A percentile compares a stretch with the other conserved stretches of the same genome.
These are phyloP conservation scores for Jamesozyma rosinii DNA, from an alignment of 805 yeast species.

Conservation along the genomic window DNA sequence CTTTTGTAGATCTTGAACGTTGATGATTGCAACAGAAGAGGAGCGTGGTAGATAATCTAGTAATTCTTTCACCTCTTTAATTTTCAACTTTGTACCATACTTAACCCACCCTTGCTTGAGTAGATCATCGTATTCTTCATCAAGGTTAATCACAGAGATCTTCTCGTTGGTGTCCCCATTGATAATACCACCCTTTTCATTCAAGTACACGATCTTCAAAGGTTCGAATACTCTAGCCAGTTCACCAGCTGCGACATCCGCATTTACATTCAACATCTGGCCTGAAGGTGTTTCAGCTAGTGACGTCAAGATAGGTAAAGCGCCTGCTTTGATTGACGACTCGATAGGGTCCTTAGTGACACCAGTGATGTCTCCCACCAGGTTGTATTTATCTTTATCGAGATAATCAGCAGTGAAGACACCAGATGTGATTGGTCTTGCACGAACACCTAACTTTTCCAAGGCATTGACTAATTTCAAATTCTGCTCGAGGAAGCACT, in stretches of 20 bases:
- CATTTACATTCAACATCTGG: conserved; percentile 92
- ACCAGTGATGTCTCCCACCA: conserved; percentile 81
- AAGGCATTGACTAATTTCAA: conserved; percentile 89
- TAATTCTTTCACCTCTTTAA: conserved; percentile 90
- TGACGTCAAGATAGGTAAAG: conserved; percentile 91
- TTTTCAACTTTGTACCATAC: conserved; percentile 95
- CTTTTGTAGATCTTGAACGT: conserved; percentile 89
- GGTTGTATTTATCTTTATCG: conserved; percentile 80
- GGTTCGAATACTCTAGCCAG: conserved; percentile 95
- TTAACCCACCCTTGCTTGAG: conserved; percentile 96
- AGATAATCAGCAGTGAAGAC: conserved; percentile 89
- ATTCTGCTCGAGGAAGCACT: conserved; percentile 92
- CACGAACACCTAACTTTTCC: conserved; percentile 93
- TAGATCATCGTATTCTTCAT: conserved; percentile 87
- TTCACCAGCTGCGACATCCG: conserved; percentile 98
- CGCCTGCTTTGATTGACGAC: conserved; percentile 92
- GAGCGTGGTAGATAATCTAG: conserved; percentile 92
- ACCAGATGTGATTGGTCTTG: conserved; percentile 97
- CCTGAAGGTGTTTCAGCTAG: conserved; percentile 95
- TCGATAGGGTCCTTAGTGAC: conserved; percentile 87
- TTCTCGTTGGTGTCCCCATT: conserved; percentile 89
- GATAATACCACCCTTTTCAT: conserved; percentile 95
- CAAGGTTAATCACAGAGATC: conserved; percentile 81
- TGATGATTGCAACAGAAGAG: conserved; percentile 94
- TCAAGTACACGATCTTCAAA: conserved; percentile 86